These are phyloP conservation scores for Candida ulmi DNA, from an alignment of 805 yeast genomes.

Conservation along the genomic window DNA sequence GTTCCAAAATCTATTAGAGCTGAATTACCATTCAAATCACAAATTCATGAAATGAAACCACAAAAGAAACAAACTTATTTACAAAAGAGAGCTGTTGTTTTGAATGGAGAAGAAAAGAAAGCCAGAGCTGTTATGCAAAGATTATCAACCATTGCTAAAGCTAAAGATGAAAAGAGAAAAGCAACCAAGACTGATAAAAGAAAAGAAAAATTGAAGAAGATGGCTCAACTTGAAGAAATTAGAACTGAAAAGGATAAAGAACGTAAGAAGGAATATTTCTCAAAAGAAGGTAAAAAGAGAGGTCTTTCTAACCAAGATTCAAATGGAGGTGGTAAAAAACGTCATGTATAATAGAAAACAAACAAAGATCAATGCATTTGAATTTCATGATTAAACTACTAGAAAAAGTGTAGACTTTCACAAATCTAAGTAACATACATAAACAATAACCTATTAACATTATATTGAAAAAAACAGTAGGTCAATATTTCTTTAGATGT, in stretches of 20 bases:
- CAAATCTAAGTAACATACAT: too few relatives aligned
- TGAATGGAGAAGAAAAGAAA: slow-evolving; percentile 90
- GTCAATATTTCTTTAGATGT: too few relatives aligned
- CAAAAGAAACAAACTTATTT: slow-evolving; percentile 77
- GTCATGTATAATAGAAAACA: slow-evolving; percentile 13
- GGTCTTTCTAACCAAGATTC: slow-evolving; percentile 27
- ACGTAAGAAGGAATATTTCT: slow-evolving; percentile 82
- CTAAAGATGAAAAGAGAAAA: slow-evolving; percentile 73
- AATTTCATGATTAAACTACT: too few relatives aligned
- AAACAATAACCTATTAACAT: too few relatives aligned
- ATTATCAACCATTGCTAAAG: slow-evolving; percentile 77
- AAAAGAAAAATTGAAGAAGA: slow-evolving; percentile 64
- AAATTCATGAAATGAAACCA: slow-evolving; percentile 82
- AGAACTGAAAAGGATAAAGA: slow-evolving; percentile 73
- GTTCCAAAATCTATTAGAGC: slow-evolving; percentile 78
- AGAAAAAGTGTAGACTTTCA: too few relatives aligned
- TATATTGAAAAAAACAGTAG: too few relatives aligned
- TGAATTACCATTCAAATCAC: slow-evolving; percentile 87
- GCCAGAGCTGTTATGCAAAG: slow-evolving; percentile 85
- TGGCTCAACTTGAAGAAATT: slow-evolving; percentile 68
- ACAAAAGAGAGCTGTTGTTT: slow-evolving; percentile 88
- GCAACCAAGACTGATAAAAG: slow-evolving; percentile 72
- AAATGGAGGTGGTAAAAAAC: slow-evolving; percentile 23
- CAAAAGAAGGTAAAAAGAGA: slow-evolving; percentile 64
- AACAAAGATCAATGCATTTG: too few relatives aligned